phyloP scores from a whole-genome alignment of 2,329 filamentous ascomycete genomes.

The Penicillium sp. region DNA sequence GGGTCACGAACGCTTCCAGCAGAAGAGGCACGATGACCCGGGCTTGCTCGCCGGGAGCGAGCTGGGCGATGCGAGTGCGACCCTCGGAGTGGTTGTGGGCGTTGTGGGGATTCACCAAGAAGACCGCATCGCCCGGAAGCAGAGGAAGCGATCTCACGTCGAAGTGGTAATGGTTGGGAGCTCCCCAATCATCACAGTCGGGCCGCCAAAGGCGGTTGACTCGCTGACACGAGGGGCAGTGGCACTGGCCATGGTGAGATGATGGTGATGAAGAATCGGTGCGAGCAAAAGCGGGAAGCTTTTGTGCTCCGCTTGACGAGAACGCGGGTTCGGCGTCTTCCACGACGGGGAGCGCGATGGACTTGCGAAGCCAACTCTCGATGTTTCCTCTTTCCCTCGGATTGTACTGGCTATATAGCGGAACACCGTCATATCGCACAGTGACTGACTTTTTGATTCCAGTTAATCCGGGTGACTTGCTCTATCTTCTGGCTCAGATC shows the following conservation, averaged over 20 bases:
- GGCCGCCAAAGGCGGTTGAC: conserved; percentile 4
- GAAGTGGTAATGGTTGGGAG: conserved; percentile 11
- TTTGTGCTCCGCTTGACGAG: too few relatives aligned
- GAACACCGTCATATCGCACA: too few relatives aligned
- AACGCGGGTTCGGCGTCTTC: too few relatives aligned
- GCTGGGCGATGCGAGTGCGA: background rate
- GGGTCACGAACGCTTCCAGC: conserved; percentile 7
- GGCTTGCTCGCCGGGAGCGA: conserved; percentile 2
- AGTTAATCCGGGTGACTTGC: too few relatives aligned
- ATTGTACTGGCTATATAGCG: too few relatives aligned
- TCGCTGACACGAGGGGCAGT: background rate
- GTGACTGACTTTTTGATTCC: too few relatives aligned
- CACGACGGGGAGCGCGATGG: too few relatives aligned
- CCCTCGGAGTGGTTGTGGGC: conserved; percentile 5
- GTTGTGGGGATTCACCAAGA: conserved; percentile 8
- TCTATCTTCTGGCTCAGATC: too few relatives aligned
- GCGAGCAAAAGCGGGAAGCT: too few relatives aligned
- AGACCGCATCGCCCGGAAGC: conserved; percentile 2
- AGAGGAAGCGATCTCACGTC: conserved; percentile 3
- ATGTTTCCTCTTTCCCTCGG: too few relatives aligned
- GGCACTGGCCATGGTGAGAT: background rate
- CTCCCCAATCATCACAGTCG: background rate
- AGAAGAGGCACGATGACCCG: conserved; percentile 7
- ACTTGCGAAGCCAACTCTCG: too few relatives aligned
- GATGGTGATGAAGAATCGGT: too few relatives aligned